Conservation (phyloP, 352 stramenopile genomes). For the Phytophthora ramorum region DNA sequence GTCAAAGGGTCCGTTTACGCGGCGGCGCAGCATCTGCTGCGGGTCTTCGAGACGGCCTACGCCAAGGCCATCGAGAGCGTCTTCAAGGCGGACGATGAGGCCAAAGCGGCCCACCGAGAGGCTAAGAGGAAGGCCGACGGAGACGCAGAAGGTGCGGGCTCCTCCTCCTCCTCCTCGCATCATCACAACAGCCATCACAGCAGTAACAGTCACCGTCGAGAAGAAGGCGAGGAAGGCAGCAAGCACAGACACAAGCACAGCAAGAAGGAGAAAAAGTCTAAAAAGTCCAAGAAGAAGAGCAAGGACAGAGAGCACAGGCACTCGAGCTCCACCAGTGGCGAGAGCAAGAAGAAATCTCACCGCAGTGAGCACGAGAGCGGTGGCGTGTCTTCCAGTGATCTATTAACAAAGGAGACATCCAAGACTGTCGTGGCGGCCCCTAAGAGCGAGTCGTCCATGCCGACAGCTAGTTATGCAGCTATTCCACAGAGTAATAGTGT, state of each 20-base stretch:
- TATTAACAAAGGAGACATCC: neutral
- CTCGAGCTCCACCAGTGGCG: conserved; percentile 37
- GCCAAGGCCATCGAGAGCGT: conserved; percentile 74
- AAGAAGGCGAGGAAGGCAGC: conserved; percentile 38
- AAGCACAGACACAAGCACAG: conserved; percentile 68
- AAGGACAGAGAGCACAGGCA: conserved; percentile 65
- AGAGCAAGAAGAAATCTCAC: conserved; percentile 56
- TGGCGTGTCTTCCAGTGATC: conserved; percentile 5
- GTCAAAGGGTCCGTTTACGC: conserved; percentile 84
- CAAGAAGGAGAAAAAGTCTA: conserved; percentile 76
- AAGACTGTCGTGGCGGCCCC: neutral
- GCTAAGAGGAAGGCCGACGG: conserved; percentile 24
- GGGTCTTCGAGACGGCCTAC: conserved; percentile 86
- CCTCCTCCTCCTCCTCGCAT: conserved; percentile 22
- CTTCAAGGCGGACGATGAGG: conserved; percentile 47
- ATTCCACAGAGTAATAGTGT: conserved; percentile 26
- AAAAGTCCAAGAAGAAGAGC: conserved; percentile 79
- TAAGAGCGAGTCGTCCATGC: neutral
- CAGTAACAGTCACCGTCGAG: conserved; percentile 15
- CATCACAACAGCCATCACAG: conserved; percentile 24
- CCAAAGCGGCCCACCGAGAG: conserved; percentile 39
- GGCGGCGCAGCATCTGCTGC: conserved; percentile 78
- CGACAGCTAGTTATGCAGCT: conserved; percentile 9
- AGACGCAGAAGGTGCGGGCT: conserved; percentile 7
- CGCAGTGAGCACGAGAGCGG: conserved; percentile 29